A percentile compares a stretch with the other conserved stretches of the same genome.
phyloP scores from a whole-genome alignment of 2,329 filamentous ascomycete genomes.

The Epichloe sibirici region DNA sequence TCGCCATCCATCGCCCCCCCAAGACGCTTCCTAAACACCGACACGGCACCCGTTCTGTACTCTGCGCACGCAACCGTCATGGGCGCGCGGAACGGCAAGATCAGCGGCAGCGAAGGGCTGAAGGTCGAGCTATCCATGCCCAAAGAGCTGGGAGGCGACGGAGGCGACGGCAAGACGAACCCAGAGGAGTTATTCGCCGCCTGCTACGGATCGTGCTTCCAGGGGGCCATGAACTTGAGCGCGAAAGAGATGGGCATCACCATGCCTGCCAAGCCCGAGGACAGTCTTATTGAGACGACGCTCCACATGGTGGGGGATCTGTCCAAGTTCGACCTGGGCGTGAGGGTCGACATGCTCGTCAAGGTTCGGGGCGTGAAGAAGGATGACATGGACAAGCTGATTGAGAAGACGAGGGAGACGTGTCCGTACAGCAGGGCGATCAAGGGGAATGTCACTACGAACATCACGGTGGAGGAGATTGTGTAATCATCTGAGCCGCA shows the following conservation, averaged over 20 bases:
- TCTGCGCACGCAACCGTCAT: conserved; percentile 24
- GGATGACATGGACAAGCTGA: conserved; percentile 15
- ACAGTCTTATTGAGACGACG: conserved; percentile 27
- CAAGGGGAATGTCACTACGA: conserved; percentile 15
- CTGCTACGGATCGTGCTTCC: conserved; percentile 34
- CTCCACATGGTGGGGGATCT: conserved; percentile 32
- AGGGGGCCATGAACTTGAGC: conserved; percentile 32
- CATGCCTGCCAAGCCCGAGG: conserved; percentile 24
- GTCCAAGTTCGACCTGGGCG: conserved; percentile 31
- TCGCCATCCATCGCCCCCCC: neutral
- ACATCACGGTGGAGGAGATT: conserved; percentile 11
- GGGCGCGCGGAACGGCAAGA: conserved; percentile 22
- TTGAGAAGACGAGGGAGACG: conserved; percentile 15
- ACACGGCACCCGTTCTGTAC: conserved; percentile 26
- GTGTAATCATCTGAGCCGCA: too few relatives aligned
- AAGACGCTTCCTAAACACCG: conserved; percentile 24
- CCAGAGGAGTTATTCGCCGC: conserved; percentile 35
- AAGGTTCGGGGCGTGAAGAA: conserved; percentile 18
- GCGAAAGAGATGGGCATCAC: conserved; percentile 27
- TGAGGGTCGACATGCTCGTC: conserved; percentile 30
- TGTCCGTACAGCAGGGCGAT: conserved; percentile 19
- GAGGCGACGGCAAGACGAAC: conserved; percentile 29
- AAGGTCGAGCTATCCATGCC: conserved; percentile 27
- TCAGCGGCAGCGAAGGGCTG: conserved; percentile 16
- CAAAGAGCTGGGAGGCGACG: conserved; percentile 27